A percentile compares a stretch with the other conserved stretches of the same genome.
Evolutionary conservation across 2,329 filamentous ascomycete species (phyloP).

Genomic region (Graphilbum ipis-grandicollis): DNA sequence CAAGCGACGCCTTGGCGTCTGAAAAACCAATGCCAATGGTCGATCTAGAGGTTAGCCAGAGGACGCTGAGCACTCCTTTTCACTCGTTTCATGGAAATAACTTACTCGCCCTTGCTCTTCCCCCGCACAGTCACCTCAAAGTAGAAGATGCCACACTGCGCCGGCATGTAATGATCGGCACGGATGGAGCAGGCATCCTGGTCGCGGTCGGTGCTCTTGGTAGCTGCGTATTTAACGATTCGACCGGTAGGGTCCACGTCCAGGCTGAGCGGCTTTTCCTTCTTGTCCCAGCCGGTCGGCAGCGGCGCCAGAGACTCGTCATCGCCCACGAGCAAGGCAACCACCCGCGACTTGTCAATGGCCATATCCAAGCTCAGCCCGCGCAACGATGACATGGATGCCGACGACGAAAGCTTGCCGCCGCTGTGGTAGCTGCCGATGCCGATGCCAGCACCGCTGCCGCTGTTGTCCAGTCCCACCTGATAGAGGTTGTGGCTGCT

Average conservation of each 20-base stretch:
- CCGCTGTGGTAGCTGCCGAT: neutral
- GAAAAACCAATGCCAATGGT: conserved; percentile 48
- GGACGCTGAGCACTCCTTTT: too few species aligned
- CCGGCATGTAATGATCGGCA: conserved; percentile 72
- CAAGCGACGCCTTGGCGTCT: conserved; percentile 31
- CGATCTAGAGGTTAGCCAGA: conserved; percentile 24
- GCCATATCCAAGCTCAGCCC: conserved; percentile 74
- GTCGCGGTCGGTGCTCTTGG: conserved; percentile 33
- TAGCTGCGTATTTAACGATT: conserved; percentile 45
- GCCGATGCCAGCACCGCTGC: neutral
- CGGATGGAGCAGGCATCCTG: conserved; percentile 71
- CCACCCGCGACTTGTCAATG: conserved; percentile 33
- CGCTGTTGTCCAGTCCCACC: conserved; percentile 14
- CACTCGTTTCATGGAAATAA: too few species aligned
- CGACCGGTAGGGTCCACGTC: conserved; percentile 60
- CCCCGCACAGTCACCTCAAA: conserved; percentile 50
- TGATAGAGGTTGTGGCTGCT: conserved; percentile 25
- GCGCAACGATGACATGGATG: conserved; percentile 34
- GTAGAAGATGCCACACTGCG: conserved; percentile 87
- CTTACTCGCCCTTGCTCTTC: conserved; percentile 36
- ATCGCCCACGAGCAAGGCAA: conserved; percentile 30
- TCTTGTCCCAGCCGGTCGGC: conserved; percentile 66
- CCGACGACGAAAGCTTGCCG: conserved; percentile 24
- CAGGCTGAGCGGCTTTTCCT: conserved; percentile 55
- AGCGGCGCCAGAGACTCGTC: conserved; percentile 46